Evolutionary conservation across 306 rosid genomes (phyloP).

Genomic region (Trifolium fragiferum): DNA sequence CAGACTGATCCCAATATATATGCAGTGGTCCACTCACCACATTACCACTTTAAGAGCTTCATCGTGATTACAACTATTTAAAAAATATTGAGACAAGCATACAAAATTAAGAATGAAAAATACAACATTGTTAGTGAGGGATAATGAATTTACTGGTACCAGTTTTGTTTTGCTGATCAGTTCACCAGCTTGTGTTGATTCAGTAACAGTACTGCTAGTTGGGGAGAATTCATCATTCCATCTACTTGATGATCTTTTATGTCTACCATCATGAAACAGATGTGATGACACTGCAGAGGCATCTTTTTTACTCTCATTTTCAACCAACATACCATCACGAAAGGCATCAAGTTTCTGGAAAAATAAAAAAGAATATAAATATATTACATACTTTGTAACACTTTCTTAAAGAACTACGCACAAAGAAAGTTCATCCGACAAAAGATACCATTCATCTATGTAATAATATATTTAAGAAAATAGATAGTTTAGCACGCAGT

Average conservation of each 20-base stretch:
- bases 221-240: conserved; percentile 88
- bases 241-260: conserved; percentile 81
- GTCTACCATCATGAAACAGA: conserved; percentile 65
- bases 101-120: conserved; percentile 23
- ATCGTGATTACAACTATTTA: not conserved
- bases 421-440: conserved; percentile 4
- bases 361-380: conserved; percentile 7
- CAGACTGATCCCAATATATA: conserved; percentile 1
- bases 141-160: conserved; percentile 42
- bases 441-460: conserved; percentile 3
- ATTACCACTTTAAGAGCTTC: conserved; percentile 1
- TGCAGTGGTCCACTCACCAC: conserved; percentile 16
- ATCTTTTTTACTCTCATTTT: conserved; percentile 73
- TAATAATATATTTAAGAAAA: conserved; percentile 8
- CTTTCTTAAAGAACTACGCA: conserved; percentile 6
- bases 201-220: conserved; percentile 75
- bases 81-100: conserved; percentile 8
- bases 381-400: conserved; percentile 25
- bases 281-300: conserved; percentile 57
- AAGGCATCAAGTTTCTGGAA: conserved; percentile 65
- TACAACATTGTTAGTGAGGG: conserved; percentile 11
- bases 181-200: conserved; percentile 88
- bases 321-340: conserved; percentile 59
- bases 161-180: conserved; percentile 71
- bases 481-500: conserved; percentile 7